Percentiles rank a stretch among this genome's conserved stretches.
These are phyloP conservation scores for Simmondsia chinensis DNA, from an alignment of 148 eudicot species.

Conservation along the genomic window DNA sequence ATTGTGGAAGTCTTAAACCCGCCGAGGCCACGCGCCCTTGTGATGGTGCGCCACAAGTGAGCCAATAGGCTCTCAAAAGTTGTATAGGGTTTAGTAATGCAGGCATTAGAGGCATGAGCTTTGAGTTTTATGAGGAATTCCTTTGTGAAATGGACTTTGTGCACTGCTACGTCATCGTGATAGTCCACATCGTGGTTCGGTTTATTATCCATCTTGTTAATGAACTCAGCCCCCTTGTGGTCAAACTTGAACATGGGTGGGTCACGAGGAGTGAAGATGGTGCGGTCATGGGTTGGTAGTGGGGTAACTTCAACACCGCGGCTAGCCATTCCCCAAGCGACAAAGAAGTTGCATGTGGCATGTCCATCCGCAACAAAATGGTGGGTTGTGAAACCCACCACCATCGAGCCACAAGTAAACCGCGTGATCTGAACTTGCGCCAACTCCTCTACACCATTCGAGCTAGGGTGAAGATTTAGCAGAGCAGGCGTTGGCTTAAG, in stretches of 20 bases:
- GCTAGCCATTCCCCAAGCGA: constrained; percentile 36
- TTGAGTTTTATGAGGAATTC: too few relatives aligned
- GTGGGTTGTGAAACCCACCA: constrained; percentile 34
- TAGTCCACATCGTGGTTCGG: constrained; percentile 25
- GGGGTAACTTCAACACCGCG: constrained; percentile 23
- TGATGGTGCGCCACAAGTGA: constrained; percentile 37
- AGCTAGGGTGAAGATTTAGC: constrained; percentile 24
- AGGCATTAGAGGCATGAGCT: constrained; percentile 21
- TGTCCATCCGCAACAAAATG: constrained; percentile 38
- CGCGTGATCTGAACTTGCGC: constrained; percentile 37
- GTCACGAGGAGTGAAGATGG: constrained; percentile 16
- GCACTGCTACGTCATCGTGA: constrained; percentile 19
- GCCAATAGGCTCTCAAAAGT: too few relatives aligned
- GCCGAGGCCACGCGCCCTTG: constrained; percentile 26
- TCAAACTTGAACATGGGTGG: constrained; percentile 24
- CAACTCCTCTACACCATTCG: constrained; percentile 20
- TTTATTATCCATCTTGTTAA: constrained; percentile 10
- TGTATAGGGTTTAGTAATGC: constrained; percentile 13
- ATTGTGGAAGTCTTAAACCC: constrained; percentile 18
- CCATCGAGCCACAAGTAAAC: constrained; percentile 40
- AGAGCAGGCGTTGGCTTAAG: constrained; percentile 16
- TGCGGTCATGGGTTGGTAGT: constrained; percentile 19
- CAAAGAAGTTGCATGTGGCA: constrained; percentile 31
- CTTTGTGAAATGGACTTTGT: too few relatives aligned
- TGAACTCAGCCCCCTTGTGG: constrained; percentile 28